Conservation (phyloP, 345 rosid genomes). For the Camelina laxa region DNA sequence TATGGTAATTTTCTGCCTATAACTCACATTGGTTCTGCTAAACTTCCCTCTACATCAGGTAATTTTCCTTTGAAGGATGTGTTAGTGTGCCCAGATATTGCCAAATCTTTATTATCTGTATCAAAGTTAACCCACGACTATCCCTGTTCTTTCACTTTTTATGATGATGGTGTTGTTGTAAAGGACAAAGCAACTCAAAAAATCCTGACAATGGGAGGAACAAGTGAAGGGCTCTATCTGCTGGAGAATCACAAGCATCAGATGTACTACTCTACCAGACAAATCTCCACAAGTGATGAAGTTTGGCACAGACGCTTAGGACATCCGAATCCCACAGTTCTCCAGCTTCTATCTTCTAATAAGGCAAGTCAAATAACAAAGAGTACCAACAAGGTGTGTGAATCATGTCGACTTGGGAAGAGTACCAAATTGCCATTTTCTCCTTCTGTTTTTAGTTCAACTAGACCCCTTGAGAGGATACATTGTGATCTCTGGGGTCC, state of each 20-base stretch:
- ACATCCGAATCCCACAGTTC: neutral
- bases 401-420: neutral
- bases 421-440: neutral
- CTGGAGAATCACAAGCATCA: neutral
- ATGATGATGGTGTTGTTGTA: neutral
- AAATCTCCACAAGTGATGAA: neutral
- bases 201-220: neutral
- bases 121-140: neutral
- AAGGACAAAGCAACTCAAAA: neutral
- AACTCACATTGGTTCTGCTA: neutral
- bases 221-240: neutral
- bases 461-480: neutral
- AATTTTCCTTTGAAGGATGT: neutral
- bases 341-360: neutral
- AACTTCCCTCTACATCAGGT: neutral
- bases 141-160: neutral
- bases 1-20: neutral
- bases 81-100: neutral
- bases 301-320: neutral
- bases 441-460: neutral
- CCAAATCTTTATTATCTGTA: neutral
- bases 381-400: neutral
- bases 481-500: neutral
- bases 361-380: too few relatives aligned
- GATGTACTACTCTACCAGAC: neutral